Conservation (phyloP, 2,329 filamentous ascomycete species). For the Salinomyces thailandicus region DNA sequence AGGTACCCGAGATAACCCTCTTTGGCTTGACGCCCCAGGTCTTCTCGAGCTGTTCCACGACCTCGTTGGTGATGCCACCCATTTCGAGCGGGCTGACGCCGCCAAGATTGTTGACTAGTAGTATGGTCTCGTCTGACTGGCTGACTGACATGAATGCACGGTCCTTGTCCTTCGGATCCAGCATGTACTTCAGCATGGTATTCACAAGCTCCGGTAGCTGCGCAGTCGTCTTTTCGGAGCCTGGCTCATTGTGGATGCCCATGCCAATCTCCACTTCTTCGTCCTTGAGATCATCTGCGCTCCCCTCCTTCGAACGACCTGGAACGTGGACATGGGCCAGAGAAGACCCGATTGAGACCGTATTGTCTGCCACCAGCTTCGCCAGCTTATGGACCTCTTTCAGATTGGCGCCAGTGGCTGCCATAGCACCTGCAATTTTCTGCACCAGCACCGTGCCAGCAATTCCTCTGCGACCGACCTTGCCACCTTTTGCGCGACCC, state of each 20-base stretch:
- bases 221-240: conserved; percentile 31
- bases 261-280: conserved; percentile 59
- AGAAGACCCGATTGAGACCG: conserved; percentile 77
- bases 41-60: conserved; percentile 49
- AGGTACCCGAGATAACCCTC: conserved; percentile 54
- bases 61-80: conserved; percentile 60
- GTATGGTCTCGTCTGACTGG: conserved; percentile 51
- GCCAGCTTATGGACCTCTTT: conserved; percentile 65
- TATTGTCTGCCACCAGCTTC: conserved; percentile 58
- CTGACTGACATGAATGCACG: conserved; percentile 58
- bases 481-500: conserved; percentile 69
- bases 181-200: conserved; percentile 55
- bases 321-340: conserved; percentile 90
- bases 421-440: conserved; percentile 78
- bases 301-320: conserved; percentile 52
- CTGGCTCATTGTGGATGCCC: conserved; percentile 58
- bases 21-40: conserved; percentile 51
- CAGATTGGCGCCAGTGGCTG: conserved; percentile 53
- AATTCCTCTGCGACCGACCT: conserved; percentile 83
- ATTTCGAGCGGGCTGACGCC: conserved; percentile 63
- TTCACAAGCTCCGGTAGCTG: conserved; percentile 37
- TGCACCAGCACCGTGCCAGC: conserved; percentile 85
- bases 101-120: conserved; percentile 67
- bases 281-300: conserved; percentile 48
- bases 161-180: conserved; percentile 54